Evolutionary conservation across 306 rosid species (phyloP).

Genomic region (Datisca glomerata): DNA sequence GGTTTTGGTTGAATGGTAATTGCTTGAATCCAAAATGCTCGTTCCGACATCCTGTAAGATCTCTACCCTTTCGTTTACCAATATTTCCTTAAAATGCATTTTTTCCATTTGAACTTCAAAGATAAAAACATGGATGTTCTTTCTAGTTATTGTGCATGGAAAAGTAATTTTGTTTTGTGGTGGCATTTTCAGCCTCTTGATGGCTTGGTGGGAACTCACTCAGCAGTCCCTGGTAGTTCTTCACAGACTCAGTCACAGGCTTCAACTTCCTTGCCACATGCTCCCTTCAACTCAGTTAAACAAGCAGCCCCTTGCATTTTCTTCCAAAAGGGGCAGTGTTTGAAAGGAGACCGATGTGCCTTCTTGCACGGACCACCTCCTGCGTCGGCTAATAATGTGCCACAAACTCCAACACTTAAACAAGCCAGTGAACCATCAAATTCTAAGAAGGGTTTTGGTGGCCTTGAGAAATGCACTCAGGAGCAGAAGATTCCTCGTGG

Average conservation of each 20-base stretch:
- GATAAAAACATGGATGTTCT: too few relatives aligned
- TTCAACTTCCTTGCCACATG: slow-evolving; percentile 29
- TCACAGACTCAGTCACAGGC: slow-evolving; percentile 30
- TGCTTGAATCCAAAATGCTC: slow-evolving; percentile 91
- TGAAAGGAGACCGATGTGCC: slow-evolving; percentile 84
- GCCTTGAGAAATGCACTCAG: slow-evolving; percentile 35
- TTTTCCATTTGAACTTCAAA: too few relatives aligned
- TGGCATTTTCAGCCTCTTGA: slow-evolving; percentile 77
- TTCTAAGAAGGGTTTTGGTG: slow-evolving; percentile 40
- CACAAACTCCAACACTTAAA: slow-evolving; percentile 25
- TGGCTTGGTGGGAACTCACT: slow-evolving; percentile 58
- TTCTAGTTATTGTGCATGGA: too few relatives aligned
- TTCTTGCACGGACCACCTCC: slow-evolving; percentile 65
- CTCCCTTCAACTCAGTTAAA: slow-evolving; percentile 41
- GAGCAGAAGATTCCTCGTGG: slow-evolving; percentile 44
- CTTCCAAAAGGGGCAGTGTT: slow-evolving; percentile 79
- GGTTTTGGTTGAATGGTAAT: slow-evolving; percentile 88
- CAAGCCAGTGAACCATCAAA: slow-evolving; percentile 34
- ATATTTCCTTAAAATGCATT: too few relatives aligned
- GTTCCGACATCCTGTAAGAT: slow-evolving; percentile 91
- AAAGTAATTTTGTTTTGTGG: too few relatives aligned
- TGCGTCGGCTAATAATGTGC: slow-evolving; percentile 28
- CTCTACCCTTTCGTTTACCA: too few relatives aligned
- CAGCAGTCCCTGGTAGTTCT: slow-evolving; percentile 43
- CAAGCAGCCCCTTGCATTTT: slow-evolving; percentile 79